Percentiles rank a stretch among this genome's conserved stretches.
Evolutionary conservation across 805 yeast species (phyloP).

Genomic region (Lachancea mirantina): DNA sequence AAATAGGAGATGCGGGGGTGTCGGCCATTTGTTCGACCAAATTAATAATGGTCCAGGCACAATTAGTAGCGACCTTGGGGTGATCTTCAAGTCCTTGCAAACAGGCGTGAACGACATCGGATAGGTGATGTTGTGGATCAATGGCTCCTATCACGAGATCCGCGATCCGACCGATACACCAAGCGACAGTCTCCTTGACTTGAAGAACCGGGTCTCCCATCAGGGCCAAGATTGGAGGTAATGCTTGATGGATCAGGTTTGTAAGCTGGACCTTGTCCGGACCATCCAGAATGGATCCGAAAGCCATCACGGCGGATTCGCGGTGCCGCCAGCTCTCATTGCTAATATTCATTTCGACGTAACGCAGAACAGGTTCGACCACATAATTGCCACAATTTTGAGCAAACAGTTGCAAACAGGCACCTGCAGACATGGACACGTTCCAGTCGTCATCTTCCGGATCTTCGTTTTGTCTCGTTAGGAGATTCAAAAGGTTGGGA

Average conservation of each 20-base stretch:
- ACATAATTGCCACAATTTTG: slow-evolving; percentile 82
- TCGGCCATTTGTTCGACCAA: slow-evolving; percentile 70
- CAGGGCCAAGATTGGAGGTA: slow-evolving; percentile 66
- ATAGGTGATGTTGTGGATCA: slow-evolving; percentile 56
- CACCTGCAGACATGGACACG: slow-evolving; percentile 97
- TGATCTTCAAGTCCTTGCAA: slow-evolving; percentile 80
- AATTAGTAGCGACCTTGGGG: slow-evolving; percentile 90
- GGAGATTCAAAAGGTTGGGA: slow-evolving; percentile 73
- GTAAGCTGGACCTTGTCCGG: slow-evolving; percentile 71
- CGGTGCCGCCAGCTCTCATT: slow-evolving; percentile 71
- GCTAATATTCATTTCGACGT: slow-evolving; percentile 69
- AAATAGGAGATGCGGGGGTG: slow-evolving; percentile 51
- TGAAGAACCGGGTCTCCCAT: slow-evolving; percentile 72
- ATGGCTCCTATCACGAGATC: slow-evolving; percentile 77
- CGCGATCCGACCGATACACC: slow-evolving; percentile 97
- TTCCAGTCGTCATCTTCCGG: slow-evolving; percentile 97
- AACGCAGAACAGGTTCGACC: slow-evolving; percentile 74
- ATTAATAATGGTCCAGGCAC: slow-evolving; percentile 96
- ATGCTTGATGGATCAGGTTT: slow-evolving; percentile 68
- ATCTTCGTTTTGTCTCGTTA: slow-evolving; percentile 86
- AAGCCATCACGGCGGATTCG: slow-evolving; percentile 99
- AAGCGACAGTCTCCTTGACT: slow-evolving; percentile 94
- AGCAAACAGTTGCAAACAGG: slow-evolving; percentile 90
- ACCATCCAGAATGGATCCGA: slow-evolving; percentile 94
- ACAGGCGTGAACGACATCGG: slow-evolving; percentile 66